Conservation (phyloP, 306 rosid species). For the Leucaena leucocephala region DNA sequence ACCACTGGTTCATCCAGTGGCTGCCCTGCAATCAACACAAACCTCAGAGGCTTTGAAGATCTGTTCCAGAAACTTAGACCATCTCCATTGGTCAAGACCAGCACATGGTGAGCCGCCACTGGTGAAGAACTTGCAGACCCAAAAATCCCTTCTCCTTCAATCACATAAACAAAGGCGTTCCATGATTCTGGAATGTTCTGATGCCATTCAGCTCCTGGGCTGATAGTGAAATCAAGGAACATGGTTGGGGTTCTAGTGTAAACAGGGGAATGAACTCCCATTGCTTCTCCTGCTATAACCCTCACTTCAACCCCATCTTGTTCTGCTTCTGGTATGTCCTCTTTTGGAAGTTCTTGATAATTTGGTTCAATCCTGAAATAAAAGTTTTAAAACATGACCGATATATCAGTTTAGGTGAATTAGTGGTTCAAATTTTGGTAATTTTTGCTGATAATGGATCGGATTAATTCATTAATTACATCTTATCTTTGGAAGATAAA, state of each 20-base stretch:
- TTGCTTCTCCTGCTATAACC: constrained; percentile 87
- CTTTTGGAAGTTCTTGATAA: constrained; percentile 75
- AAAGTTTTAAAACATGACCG: not conserved
- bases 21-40: constrained; percentile 73
- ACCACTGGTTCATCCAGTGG: constrained; percentile 86
- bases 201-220: constrained; percentile 61
- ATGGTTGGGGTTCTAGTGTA: constrained; percentile 86
- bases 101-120: constrained; percentile 56
- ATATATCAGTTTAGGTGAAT: not conserved
- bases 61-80: constrained; percentile 79
- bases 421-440: constrained; percentile 23
- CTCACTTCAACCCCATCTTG: constrained; percentile 78
- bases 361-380: constrained; percentile 81
- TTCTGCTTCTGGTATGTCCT: constrained; percentile 63
- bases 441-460: not conserved
- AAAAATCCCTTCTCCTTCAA: constrained; percentile 87
- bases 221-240: constrained; percentile 74
- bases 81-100: constrained; percentile 75
- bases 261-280: constrained; percentile 77
- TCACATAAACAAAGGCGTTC: constrained; percentile 76
- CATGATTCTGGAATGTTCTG: constrained; percentile 77
- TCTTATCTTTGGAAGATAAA: constrained; percentile 72
- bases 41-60: constrained; percentile 69
- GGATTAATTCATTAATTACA: constrained; percentile 46
- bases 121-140: constrained; percentile 56